These are phyloP conservation scores for Pyrenopolyporus hunteri DNA, from an alignment of 495 filamentous ascomycete genomes.

Conservation along the genomic window DNA sequence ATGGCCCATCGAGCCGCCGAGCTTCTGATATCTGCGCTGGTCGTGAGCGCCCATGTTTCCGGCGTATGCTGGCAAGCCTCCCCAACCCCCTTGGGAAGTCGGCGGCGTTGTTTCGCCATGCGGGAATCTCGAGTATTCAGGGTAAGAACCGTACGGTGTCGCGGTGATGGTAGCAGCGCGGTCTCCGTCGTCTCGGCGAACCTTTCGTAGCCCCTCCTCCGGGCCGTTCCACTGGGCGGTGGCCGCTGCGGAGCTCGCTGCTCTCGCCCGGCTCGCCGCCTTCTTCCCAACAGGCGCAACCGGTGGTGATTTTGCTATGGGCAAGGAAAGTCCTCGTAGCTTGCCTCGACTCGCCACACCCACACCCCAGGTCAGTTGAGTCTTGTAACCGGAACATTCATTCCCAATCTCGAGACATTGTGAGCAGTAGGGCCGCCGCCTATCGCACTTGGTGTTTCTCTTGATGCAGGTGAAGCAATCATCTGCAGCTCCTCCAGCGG, in stretches of 20 bases:
- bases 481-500: slow-evolving; percentile 86
- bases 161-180: slow-evolving; percentile 33
- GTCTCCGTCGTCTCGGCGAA: slow-evolving; percentile 35
- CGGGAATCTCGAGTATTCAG: slow-evolving; percentile 41
- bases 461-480: slow-evolving; percentile 96
- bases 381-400: slow-evolving; percentile 97
- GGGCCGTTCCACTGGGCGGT: slow-evolving; percentile 46
- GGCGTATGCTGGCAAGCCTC: slow-evolving; percentile 37
- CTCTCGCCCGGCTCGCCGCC: slow-evolving; percentile 46
- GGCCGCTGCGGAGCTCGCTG: slow-evolving; percentile 47
- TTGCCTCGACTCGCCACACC: slow-evolving; percentile 97
- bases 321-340: slow-evolving; percentile 84
- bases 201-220: slow-evolving; percentile 43
- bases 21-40: slow-evolving; percentile 38
- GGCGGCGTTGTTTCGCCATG: slow-evolving; percentile 44
- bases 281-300: slow-evolving; percentile 55
- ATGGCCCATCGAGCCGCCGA: slow-evolving; percentile 34
- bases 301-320: slow-evolving; percentile 75
- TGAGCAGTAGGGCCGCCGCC: slow-evolving; percentile 91
- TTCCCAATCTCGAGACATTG: slow-evolving; percentile 90
- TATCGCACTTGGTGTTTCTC: slow-evolving; percentile 83
- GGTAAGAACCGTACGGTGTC: slow-evolving; percentile 48
- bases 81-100: slow-evolving; percentile 38
- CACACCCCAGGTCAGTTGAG: slow-evolving; percentile 95
- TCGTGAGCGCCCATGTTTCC: slow-evolving; percentile 34